Conservation (phyloP, 305 asterid species). For the Solanum aculeatissimum region DNA sequence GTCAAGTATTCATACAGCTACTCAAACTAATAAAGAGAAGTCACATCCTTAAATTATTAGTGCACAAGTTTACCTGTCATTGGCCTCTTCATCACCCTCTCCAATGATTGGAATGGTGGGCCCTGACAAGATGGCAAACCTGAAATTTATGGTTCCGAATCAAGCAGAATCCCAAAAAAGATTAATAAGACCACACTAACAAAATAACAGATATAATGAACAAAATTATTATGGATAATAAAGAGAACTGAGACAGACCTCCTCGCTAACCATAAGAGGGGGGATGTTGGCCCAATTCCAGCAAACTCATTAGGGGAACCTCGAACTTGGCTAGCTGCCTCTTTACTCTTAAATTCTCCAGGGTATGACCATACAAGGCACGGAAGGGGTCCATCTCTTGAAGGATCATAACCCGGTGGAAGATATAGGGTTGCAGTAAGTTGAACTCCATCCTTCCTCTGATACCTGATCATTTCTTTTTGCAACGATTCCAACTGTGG, state of each 20-base stretch:
- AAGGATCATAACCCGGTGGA: slow-evolving; percentile 88
- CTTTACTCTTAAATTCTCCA: slow-evolving; percentile 97
- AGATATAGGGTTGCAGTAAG: slow-evolving; percentile 90
- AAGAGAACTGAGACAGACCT: slow-evolving; percentile 33
- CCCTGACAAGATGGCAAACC: slow-evolving; percentile 88
- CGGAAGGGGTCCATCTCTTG: slow-evolving; percentile 92
- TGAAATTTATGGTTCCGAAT: slow-evolving; percentile 12
- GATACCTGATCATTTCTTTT: slow-evolving; percentile 92
- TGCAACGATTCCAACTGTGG: slow-evolving; percentile 84
- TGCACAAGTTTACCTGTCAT: slow-evolving; percentile 57
- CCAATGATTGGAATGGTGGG: slow-evolving; percentile 98
- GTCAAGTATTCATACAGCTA: not conserved
- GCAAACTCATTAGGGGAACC: slow-evolving; percentile 98
- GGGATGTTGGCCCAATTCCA: slow-evolving; percentile 92
- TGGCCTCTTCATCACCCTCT: slow-evolving; percentile 97
- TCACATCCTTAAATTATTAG: not conserved
- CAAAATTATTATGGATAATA: not conserved
- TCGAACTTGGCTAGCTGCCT: slow-evolving; percentile 97
- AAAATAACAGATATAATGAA: not conserved
- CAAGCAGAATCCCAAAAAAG: not conserved
- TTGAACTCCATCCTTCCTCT: slow-evolving; percentile 94
- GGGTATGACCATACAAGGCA: slow-evolving; percentile 99
- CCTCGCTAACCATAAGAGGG: slow-evolving; percentile 95
- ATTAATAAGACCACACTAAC: not conserved
- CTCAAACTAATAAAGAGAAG: not conserved